Percentiles rank a stretch among this genome's conserved stretches.
Conservation (phyloP, 2,329 filamentous ascomycete species). For the Colletotrichum graminicola region DNA sequence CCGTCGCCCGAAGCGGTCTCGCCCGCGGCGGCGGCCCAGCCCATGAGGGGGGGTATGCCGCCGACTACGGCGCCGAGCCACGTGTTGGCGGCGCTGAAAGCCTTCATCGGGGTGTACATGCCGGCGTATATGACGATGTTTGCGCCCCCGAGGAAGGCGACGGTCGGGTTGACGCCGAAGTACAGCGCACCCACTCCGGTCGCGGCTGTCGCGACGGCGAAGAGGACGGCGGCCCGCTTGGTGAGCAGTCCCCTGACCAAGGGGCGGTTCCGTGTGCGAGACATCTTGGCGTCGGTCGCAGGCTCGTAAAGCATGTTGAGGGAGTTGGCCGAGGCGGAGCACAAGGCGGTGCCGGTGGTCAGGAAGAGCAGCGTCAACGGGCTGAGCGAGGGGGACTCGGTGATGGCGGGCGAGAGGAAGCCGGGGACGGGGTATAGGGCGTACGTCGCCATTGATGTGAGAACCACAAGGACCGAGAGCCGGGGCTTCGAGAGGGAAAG, state of each 20-base stretch:
- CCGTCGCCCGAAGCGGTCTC: slow-evolving; percentile 83
- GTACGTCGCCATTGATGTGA: slow-evolving; percentile 92
- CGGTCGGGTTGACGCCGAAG: slow-evolving; percentile 93
- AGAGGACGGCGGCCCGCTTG: slow-evolving; percentile 77
- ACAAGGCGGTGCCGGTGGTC: slow-evolving; percentile 88
- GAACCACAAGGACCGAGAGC: slow-evolving; percentile 89
- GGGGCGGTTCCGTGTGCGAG: slow-evolving; percentile 89
- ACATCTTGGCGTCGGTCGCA: slow-evolving; percentile 91
- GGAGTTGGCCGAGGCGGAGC: slow-evolving; percentile 91
- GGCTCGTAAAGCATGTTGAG: slow-evolving; percentile 98
- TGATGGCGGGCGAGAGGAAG: slow-evolving; percentile 77
- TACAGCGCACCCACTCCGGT: slow-evolving; percentile 81
- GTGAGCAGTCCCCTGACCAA: slow-evolving; percentile 86
- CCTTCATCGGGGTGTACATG: slow-evolving; percentile 92
- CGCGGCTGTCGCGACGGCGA: slow-evolving; percentile 80
- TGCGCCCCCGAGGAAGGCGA: slow-evolving; percentile 83
- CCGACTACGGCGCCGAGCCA: slow-evolving; percentile 96
- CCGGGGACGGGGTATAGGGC: slow-evolving; percentile 93
- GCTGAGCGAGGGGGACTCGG: slow-evolving; percentile 82
- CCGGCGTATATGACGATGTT: slow-evolving; percentile 94
- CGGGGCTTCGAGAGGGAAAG: slow-evolving; percentile 96
- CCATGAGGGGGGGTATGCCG: slow-evolving; percentile 95
- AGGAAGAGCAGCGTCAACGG: slow-evolving; percentile 93
- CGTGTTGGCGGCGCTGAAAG: slow-evolving; percentile 87
- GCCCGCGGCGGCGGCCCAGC: slow-evolving; percentile 94